Conservation (phyloP, 306 rosid genomes). For the Lathyrus aphaca region DNA sequence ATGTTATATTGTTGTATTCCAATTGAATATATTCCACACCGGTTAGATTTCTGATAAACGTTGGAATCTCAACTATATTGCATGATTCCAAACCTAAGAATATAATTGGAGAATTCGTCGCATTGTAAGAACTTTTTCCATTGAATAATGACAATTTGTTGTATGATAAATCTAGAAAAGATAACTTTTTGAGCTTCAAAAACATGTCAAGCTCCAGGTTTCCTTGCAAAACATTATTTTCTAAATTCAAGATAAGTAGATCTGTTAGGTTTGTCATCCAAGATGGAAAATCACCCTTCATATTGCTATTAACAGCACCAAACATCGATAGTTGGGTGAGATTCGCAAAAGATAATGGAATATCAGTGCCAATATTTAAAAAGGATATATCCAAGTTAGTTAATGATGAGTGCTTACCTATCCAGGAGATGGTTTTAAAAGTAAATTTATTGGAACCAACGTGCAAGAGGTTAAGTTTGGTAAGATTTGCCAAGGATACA, state of each 20-base stretch:
- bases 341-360: conserved; percentile 26
- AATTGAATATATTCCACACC: too few species aligned
- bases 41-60: too few species aligned
- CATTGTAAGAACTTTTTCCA: background rate
- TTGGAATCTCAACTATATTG: conserved; percentile 12
- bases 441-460: conserved; percentile 35
- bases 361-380: conserved; percentile 25
- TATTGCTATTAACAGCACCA: background rate
- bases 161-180: background rate
- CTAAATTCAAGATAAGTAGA: too few species aligned
- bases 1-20: background rate
- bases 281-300: background rate
- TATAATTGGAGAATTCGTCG: background rate
- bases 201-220: too few species aligned
- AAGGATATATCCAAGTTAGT: background rate
- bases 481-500: conserved; percentile 18
- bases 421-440: conserved; percentile 12
- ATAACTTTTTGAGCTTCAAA: too few species aligned
- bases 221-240: too few species aligned
- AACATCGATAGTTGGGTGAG: background rate
- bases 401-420: conserved; percentile 3
- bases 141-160: background rate
- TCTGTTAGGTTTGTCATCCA: too few species aligned
- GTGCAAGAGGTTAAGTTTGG: background rate
- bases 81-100: background rate